phyloP scores from a whole-genome alignment of 2,329 filamentous ascomycete species.

The Tolypocladium nubicola region DNA sequence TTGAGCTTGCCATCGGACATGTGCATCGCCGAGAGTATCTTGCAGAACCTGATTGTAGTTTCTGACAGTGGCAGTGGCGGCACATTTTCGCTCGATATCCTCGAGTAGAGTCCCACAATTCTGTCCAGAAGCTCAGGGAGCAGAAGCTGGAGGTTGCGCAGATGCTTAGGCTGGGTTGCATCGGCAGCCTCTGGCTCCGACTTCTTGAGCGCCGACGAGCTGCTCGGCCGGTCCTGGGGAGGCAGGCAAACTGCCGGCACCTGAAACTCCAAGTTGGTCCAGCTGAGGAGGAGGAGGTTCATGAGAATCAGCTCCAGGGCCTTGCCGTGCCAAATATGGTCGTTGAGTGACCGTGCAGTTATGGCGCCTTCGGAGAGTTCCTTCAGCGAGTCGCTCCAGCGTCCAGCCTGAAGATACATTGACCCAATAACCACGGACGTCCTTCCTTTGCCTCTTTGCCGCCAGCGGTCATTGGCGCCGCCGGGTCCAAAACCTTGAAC shows the following conservation, averaged over 20 bases:
- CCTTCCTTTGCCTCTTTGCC: constrained; percentile 71
- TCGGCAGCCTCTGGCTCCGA: constrained; percentile 21
- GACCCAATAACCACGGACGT: constrained; percentile 72
- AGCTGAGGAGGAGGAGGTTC: constrained; percentile 73
- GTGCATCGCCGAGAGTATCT: constrained; percentile 57
- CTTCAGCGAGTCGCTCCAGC: constrained; percentile 80
- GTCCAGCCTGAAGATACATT: constrained; percentile 77
- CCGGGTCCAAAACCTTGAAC: constrained; percentile 63
- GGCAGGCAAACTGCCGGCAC: constrained; percentile 49
- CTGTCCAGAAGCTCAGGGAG: constrained; percentile 67
- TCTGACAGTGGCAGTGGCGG: constrained; percentile 64
- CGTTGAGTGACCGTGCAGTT: constrained; percentile 67
- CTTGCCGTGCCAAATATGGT: constrained; percentile 97
- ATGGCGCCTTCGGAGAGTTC: constrained; percentile 73
- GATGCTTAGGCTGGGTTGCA: constrained; percentile 36
- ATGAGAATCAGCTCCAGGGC: constrained; percentile 80
- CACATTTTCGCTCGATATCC: constrained; percentile 59
- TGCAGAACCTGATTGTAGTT: constrained; percentile 62
- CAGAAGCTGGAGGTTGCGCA: constrained; percentile 44
- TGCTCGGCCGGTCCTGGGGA: constrained; percentile 34
- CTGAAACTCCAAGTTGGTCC: constrained; percentile 74
- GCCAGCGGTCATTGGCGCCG: constrained; percentile 64
- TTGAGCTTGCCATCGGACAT: constrained; percentile 53
- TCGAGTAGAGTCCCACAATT: constrained; percentile 63
- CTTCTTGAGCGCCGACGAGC: constrained; percentile 18